phyloP scores from a whole-genome alignment of 2,329 filamentous ascomycete genomes.

The Xylariales sp. region DNA sequence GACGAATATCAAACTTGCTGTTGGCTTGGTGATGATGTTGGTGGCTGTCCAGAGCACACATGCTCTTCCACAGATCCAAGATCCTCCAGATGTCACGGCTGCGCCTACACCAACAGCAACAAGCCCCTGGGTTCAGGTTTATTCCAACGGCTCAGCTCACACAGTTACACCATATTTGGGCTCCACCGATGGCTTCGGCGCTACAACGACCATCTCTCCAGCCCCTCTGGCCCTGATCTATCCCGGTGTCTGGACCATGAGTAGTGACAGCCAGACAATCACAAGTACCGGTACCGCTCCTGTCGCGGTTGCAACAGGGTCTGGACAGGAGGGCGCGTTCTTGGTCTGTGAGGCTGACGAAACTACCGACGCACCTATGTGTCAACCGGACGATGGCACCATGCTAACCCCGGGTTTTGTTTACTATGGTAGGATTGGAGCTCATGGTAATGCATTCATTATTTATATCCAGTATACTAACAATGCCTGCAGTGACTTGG shows the following conservation, averaged over 20 bases:
- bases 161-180: too few species aligned
- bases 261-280: not conserved
- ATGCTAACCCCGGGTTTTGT: not conserved
- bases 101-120: too few species aligned
- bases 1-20: too few species aligned
- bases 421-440: not conserved
- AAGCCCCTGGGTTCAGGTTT: too few species aligned
- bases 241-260: not conserved
- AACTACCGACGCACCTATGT: not conserved
- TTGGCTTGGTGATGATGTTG: too few species aligned
- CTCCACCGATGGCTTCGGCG: too few species aligned
- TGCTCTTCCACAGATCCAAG: too few species aligned
- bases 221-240: not conserved
- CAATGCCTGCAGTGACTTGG: constrained; percentile 4
- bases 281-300: constrained; percentile 2
- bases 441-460: not conserved
- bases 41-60: too few species aligned
- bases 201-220: not conserved
- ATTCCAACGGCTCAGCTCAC: too few species aligned
- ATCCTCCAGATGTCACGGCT: too few species aligned
- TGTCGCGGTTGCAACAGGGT: not conserved
- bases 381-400: not conserved
- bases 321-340: not conserved
- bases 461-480: not conserved
- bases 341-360: not conserved